phyloP scores from a whole-genome alignment of 2,329 filamentous ascomycete species.

The Aspergillus piperis region DNA sequence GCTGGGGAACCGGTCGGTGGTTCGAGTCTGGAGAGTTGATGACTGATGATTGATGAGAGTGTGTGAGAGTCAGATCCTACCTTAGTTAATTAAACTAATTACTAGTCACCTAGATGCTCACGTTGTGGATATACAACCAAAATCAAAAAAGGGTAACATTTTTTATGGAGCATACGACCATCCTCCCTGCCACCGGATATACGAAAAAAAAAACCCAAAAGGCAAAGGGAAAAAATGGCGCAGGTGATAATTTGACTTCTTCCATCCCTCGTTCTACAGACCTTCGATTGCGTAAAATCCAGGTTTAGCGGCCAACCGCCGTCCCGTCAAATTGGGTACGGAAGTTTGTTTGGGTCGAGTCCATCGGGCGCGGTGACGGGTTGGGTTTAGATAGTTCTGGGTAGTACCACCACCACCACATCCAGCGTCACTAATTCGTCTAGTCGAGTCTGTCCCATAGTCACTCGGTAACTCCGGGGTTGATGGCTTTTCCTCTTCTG shows the following conservation, averaged over 20 bases:
- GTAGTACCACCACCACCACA: background rate
- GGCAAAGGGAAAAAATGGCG: slow-evolving; percentile 5
- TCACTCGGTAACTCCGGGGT: background rate
- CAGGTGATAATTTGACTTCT: slow-evolving; percentile 26
- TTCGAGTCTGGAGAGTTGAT: background rate
- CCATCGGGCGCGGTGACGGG: background rate
- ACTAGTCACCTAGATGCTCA: background rate
- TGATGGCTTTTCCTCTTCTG: background rate
- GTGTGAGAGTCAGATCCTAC: background rate
- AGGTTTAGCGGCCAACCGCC: slow-evolving; percentile 14
- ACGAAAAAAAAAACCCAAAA: no score
- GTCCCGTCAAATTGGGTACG: slow-evolving; percentile 21
- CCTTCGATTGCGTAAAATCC: slow-evolving; percentile 26
- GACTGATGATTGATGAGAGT: background rate
- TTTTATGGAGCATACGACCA: background rate
- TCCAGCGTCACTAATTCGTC: no score
- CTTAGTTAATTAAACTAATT: no score
- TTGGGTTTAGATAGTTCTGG: background rate
- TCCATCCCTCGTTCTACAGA: slow-evolving; percentile 26
- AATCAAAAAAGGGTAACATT: background rate
- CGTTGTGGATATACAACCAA: background rate
- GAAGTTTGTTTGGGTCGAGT: slow-evolving; percentile 10
- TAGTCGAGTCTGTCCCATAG: background rate
- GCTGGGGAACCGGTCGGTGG: background rate
- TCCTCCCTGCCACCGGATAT: background rate